Evolutionary conservation across 768 basidiomycete species (phyloP), one percentile per base, ranked within the genome.

Genomic region (Mycena indigotica): DNA sequence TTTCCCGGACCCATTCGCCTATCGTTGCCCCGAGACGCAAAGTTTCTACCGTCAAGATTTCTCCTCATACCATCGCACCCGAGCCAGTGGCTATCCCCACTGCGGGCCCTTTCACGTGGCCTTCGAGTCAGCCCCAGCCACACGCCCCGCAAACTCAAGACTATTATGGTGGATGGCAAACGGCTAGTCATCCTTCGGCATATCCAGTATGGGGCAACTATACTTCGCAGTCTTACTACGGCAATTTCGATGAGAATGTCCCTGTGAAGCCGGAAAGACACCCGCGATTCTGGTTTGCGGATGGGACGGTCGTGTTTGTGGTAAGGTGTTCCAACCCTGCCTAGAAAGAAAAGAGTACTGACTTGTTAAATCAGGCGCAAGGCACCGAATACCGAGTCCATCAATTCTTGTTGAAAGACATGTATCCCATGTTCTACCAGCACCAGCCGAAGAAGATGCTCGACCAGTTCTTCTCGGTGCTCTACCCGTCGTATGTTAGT

Each of bases 391-490:
- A 74, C 25, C 67, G 66, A 0, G 19, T 75, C 0, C 74, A 75
- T 21, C 49, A 66, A 0, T 46, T 63, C 6, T 75, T 75, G 24
- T 73, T 75, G 3, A 66, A 75, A 2, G 44, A 57, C 49, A 60
- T 63, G 46, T 32, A 19, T 50, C 35, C 62, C 55, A 28, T 38
- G 15, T 55, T 73, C 24, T 57, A 60, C 55, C 57, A 72, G 12
- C 58, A 65, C 12, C 69, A 83, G 48, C 77, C 81, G 15, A 75
- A 78, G 76, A 65, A 61, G 26, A 71, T 69, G 28, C 71, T 73
- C 48, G 69, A 73, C 48, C 55, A 67, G 19, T 56, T 72, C 24
- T 56, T 73, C 16, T 65, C 65, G 6, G 64, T 73, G 15, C 66
- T 72, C 50, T 71, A 72, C 57, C 72, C 72, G 12, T 17, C 48